These are phyloP conservation scores for Oryza rufipogon DNA, from an alignment of 176 grass and related monocot genomes.

Conservation along the genomic window DNA sequence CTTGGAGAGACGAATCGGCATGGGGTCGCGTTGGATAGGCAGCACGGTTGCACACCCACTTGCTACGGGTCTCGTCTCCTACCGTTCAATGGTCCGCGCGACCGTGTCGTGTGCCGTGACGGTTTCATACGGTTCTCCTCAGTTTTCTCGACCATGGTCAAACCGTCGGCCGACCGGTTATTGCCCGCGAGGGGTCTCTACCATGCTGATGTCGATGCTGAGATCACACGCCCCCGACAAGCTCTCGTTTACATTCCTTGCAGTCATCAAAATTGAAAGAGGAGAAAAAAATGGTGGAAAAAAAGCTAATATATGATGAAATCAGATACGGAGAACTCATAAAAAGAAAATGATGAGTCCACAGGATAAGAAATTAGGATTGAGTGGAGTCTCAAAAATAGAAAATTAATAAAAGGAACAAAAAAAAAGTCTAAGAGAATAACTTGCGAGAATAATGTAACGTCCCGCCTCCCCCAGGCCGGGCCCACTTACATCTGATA, in stretches of 20 bases:
- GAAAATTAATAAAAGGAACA: too few species aligned
- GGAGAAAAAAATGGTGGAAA: too few species aligned
- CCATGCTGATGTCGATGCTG: neutral
- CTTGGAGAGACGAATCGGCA: neutral
- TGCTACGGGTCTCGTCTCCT: neutral
- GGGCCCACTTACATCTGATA: too few species aligned
- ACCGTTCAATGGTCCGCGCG: neutral
- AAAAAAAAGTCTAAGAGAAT: too few species aligned
- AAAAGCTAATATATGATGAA: too few species aligned
- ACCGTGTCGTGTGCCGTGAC: neutral
- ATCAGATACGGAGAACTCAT: too few species aligned
- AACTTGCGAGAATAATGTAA: too few species aligned
- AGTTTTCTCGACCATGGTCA: neutral
- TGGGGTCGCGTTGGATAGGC: neutral
- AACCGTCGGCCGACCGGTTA: neutral
- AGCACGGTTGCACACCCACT: neutral
- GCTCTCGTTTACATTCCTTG: neutral
- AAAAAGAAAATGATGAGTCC: too few species aligned
- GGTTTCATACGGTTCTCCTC: neutral
- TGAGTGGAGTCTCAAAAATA: too few species aligned
- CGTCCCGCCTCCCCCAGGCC: too few species aligned
- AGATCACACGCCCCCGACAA: neutral
- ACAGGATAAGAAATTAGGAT: too few species aligned
- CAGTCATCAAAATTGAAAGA: too few species aligned
- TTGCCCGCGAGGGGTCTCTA: neutral